Base-by-base conservation (phyloP, 2,329 filamentous ascomycete species). In the Aureobasidium sp. region DNA sequence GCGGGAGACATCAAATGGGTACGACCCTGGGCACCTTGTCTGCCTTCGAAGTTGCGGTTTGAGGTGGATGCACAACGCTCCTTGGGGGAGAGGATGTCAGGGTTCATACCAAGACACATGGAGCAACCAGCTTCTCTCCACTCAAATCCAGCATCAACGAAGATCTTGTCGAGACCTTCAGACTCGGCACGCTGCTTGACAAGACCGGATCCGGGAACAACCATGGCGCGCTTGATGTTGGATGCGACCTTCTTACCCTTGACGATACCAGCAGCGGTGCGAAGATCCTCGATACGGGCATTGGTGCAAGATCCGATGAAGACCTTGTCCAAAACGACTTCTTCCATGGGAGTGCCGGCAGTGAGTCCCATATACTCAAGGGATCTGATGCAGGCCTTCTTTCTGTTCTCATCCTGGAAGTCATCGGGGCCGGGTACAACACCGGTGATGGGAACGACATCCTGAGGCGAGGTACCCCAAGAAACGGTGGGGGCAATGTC, bases 21-120 rank as follows among this genome's bases (percentile, higher is more conserved):
- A 63, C 94, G 85, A 63, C 93, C 90, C 65, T 86, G 86, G 64
- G 93, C 91, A 72, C 94, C 94, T 77, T 99, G 94, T 66, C 94
- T 88, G 64, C 94, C 94, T 75, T 97, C 94, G 68, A 97, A 97
- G 77, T 97, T 97, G 69, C 94, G 89, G 79, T 97, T 97, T 65
- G 90, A 95, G 54, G 94, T 97, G 72, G 88, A 93, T 45, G 94
- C 94, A 73, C 94, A 97, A 70, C 94, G 87, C 78, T 99, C 94
- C 74, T 88, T 84, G 59, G 94, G 92, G 2, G 91, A 86, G 50
- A 97, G 83, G 66, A 99, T 97, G 74, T 99, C 94, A 0, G 94
- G 93, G 80, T 99, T 99, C 93, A 99, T 99, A 73, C 94, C 94
- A 61, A 99, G 83, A 74, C 94, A 97, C 94, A 99, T 99, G 65